Percentiles rank a stretch among this genome's conserved stretches.
Evolutionary conservation across 1,139 yeast genomes (phyloP).

Genomic region (Candida mesenterica): DNA sequence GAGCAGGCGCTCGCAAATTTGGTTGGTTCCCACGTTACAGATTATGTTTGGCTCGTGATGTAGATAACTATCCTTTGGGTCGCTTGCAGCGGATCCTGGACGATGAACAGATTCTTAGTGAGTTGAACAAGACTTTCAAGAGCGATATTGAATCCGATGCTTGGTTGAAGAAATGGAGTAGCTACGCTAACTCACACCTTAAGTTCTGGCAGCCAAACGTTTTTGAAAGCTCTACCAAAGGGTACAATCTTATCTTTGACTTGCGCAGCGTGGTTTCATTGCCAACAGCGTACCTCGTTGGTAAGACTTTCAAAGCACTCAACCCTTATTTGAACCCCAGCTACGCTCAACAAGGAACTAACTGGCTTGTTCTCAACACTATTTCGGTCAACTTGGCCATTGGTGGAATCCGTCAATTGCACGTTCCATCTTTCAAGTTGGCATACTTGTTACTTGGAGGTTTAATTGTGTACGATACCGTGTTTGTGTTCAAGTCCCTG

Average conservation of each 20-base stretch:
- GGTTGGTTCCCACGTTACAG: conserved; percentile 19
- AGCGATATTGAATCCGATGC: conserved; percentile 15
- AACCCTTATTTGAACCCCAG: conserved; percentile 20
- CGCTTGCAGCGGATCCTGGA: conserved; percentile 16
- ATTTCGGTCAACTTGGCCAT: conserved; percentile 37
- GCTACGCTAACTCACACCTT: conserved; percentile 17
- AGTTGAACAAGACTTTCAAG: conserved; percentile 1
- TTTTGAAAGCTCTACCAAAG: conserved; percentile 15
- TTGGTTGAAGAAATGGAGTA: conserved; percentile 15
- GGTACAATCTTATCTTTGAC: conserved; percentile 33
- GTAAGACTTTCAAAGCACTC: conserved; percentile 18
- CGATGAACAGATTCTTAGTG: conserved; percentile 10
- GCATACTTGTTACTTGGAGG: conserved; percentile 46
- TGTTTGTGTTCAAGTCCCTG: conserved; percentile 63
- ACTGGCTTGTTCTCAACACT: conserved; percentile 33
- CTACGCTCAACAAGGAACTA: conserved; percentile 14
- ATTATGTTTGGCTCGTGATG: conserved; percentile 19
- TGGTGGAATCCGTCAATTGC: conserved; percentile 29
- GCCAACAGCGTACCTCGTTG: conserved; percentile 16
- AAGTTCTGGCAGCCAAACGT: conserved; percentile 12
- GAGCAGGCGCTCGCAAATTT: conserved; percentile 4
- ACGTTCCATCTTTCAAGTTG: conserved; percentile 40
- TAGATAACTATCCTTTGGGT: conserved; percentile 24
- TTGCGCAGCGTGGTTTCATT: conserved; percentile 26
- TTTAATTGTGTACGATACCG: conserved; percentile 61